Evolutionary conservation across 441 rosid genomes (phyloP).

Genomic region (Biscutella auriculata): DNA sequence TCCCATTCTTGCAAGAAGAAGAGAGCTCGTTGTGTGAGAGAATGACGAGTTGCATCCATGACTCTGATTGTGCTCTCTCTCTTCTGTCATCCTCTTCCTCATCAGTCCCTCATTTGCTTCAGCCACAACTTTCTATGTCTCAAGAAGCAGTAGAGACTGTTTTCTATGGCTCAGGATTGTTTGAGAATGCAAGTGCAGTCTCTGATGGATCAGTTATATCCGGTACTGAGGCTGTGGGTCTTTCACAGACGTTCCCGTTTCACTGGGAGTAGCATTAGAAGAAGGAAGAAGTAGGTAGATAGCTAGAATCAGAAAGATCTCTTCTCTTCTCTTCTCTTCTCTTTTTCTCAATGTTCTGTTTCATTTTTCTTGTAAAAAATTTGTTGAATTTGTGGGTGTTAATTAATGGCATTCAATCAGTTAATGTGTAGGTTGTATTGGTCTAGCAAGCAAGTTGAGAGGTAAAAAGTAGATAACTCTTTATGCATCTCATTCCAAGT

Average conservation of each 20-base stretch:
- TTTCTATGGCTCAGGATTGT: slow-evolving; percentile 27
- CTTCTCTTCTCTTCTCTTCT: slow-evolving; percentile 1
- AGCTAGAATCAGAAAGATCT: neutral
- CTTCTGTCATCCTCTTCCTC: slow-evolving; percentile 70
- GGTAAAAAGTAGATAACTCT: too few species aligned
- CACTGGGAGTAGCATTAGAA: slow-evolving; percentile 42
- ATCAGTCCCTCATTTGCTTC: slow-evolving; percentile 28
- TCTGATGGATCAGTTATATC: slow-evolving; percentile 34
- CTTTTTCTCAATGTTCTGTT: neutral
- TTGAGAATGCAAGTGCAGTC: slow-evolving; percentile 27
- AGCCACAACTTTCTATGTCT: slow-evolving; percentile 34
- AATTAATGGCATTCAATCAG: too few species aligned
- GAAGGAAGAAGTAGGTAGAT: slow-evolving; percentile 7
- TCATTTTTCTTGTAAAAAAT: too few species aligned
- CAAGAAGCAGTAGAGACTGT: slow-evolving; percentile 19
- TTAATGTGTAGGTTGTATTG: too few species aligned
- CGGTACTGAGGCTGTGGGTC: slow-evolving; percentile 22
- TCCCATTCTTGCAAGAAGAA: slow-evolving; percentile 42
- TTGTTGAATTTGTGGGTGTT: too few species aligned
- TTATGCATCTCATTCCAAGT: too few species aligned
- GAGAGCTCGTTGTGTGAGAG: slow-evolving; percentile 33
- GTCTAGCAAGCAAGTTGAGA: too few species aligned
- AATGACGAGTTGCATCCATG: slow-evolving; percentile 31
- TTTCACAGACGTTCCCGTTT: slow-evolving; percentile 51
- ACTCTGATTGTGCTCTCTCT: slow-evolving; percentile 92